phyloP scores from a whole-genome alignment of 176 grass and related monocot genomes.

The Eleusine coracana region DNA sequence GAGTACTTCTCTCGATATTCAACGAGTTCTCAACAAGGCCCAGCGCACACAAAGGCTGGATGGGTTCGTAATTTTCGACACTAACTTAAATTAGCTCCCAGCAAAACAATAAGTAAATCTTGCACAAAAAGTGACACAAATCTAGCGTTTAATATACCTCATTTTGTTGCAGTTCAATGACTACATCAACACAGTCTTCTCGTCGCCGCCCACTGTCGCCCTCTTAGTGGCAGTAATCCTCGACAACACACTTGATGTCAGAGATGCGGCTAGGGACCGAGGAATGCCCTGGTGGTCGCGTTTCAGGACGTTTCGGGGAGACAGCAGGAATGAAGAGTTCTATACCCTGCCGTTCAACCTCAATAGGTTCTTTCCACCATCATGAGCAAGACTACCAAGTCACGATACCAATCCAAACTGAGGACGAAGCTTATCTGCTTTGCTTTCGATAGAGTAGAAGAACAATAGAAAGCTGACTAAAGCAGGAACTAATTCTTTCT shows the following conservation, averaged over 20 bases:
- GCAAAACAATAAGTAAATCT: not conserved
- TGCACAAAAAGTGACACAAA: not conserved
- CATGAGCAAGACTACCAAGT: slow-evolving; percentile 27
- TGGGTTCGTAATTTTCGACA: slow-evolving; percentile 57
- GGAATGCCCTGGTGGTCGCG: slow-evolving; percentile 94
- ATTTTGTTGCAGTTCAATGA: slow-evolving; percentile 80
- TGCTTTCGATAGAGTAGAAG: slow-evolving; percentile 24
- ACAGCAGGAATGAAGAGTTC: slow-evolving; percentile 89
- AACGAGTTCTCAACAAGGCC: slow-evolving; percentile 54
- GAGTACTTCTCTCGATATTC: slow-evolving; percentile 90
- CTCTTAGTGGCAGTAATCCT: slow-evolving; percentile 77
- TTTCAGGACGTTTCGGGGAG: slow-evolving; percentile 82
- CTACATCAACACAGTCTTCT: slow-evolving; percentile 89
- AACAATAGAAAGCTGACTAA: not conserved
- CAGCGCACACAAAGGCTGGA: slow-evolving; percentile 87
- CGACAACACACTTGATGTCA: slow-evolving; percentile 87
- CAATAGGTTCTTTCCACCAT: slow-evolving; percentile 79
- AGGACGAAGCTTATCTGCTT: not conserved
- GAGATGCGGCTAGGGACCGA: slow-evolving; percentile 63
- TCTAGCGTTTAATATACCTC: not conserved
- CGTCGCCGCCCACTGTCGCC: slow-evolving; percentile 81
- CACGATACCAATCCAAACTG: not conserved
- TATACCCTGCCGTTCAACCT: slow-evolving; percentile 96
- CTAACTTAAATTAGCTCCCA: not conserved
- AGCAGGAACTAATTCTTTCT: not conserved